Evolutionary conservation across 768 basidiomycete species (phyloP).

Genomic region (Tricholoma terreum): DNA sequence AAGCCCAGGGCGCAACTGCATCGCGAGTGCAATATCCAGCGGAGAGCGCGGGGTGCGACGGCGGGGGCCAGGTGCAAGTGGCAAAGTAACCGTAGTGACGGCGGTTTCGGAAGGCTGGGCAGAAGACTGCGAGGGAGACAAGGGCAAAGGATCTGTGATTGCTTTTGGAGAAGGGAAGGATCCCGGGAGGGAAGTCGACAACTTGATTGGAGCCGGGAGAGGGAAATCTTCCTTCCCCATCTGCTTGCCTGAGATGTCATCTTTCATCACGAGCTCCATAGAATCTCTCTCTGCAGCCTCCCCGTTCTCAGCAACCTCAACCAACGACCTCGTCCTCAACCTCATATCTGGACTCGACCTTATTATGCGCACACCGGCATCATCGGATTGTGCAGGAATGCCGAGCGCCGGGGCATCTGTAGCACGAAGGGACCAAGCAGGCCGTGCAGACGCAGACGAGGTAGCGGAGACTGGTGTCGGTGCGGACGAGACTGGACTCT

Average conservation of each 20-base stretch:
- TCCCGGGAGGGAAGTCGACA: constrained; percentile 14
- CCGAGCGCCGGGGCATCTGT: constrained; percentile 42
- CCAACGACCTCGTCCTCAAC: constrained; percentile 1
- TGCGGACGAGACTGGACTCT: neutral
- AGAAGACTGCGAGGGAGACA: constrained; percentile 8
- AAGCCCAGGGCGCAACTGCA: constrained; percentile 73
- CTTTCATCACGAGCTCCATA: neutral
- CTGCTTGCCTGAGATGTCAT: neutral
- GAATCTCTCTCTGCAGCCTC: neutral
- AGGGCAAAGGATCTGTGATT: neutral
- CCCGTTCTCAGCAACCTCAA: neutral
- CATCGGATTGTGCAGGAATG: constrained; percentile 12
- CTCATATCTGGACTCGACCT: neutral
- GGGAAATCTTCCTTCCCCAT: neutral
- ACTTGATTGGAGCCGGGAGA: neutral
- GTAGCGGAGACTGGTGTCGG: neutral
- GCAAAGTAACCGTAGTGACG: neutral
- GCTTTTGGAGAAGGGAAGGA: constrained; percentile 12
- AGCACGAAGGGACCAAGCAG: constrained; percentile 42
- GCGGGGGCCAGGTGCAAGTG: neutral
- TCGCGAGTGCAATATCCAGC: constrained; percentile 68
- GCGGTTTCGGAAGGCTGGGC: neutral
- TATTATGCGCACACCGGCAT: neutral
- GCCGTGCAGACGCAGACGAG: constrained; percentile 8
- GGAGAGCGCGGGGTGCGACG: constrained; percentile 35